phyloP scores from a whole-genome alignment of 1,284 basidiomycete genomes.

The Pulveroboletus sp. region DNA sequence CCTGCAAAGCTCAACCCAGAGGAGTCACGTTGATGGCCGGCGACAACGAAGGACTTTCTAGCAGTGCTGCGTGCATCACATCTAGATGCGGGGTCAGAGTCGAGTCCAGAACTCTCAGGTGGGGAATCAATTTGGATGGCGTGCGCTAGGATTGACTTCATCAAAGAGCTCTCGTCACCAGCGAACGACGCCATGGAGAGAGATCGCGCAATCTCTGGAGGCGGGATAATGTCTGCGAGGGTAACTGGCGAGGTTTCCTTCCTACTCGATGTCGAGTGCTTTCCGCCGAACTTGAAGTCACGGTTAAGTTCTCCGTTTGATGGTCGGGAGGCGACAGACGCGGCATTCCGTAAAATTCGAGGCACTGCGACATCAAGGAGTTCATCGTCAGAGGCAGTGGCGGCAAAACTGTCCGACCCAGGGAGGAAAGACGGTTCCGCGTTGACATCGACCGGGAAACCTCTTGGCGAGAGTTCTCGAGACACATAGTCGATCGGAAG shows the following conservation, averaged over 20 bases:
- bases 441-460: conserved; percentile 27
- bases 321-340: conserved; percentile 46
- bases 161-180: conserved; percentile 55
- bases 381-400: conserved; percentile 21
- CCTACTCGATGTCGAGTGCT: conserved; percentile 34
- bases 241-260: conserved; percentile 42
- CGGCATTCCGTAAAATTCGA: conserved; percentile 31
- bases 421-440: conserved; percentile 24
- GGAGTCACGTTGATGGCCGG: conserved; percentile 47
- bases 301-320: conserved; percentile 66
- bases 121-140: conserved; percentile 40
- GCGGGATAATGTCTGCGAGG: conserved; percentile 73
- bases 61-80: conserved; percentile 28
- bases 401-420: conserved; percentile 21
- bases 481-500: conserved; percentile 23
- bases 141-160: conserved; percentile 60
- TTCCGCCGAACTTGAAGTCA: conserved; percentile 73
- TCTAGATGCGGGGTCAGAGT: conserved; percentile 49
- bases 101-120: conserved; percentile 40
- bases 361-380: conserved; percentile 29
- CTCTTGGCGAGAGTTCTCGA: conserved; percentile 12
- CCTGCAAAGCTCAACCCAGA: conserved; percentile 68
- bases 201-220: conserved; percentile 50
- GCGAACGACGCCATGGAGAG: conserved; percentile 48
- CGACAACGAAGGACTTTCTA: conserved; percentile 14